A percentile compares a stretch with the other conserved stretches of the same genome.
Evolutionary conservation across 73 alveolate genomes (phyloP).

Genomic region (Tetrahymena borealis): DNA sequence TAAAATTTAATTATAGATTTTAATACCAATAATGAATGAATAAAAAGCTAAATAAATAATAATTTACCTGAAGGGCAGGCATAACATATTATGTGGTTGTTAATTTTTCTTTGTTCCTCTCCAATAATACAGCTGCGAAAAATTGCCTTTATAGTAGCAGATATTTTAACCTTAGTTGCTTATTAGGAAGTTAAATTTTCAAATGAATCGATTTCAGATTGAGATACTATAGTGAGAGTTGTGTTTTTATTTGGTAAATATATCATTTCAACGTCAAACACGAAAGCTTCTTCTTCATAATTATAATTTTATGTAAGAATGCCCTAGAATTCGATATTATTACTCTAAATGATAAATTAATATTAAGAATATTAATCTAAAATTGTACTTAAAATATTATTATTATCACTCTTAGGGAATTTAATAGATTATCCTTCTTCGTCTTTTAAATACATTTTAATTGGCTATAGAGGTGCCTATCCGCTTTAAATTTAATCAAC

Average conservation of each 20-base stretch:
- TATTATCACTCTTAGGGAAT: neutral
- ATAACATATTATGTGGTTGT: neutral
- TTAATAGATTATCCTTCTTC: neutral
- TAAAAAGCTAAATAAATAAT: neutral
- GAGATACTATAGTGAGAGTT: neutral
- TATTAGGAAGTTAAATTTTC: neutral
- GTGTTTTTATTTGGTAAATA: neutral
- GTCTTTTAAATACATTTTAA: neutral
- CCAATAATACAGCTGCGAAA: neutral
- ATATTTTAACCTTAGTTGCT: neutral
- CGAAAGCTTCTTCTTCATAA: neutral
- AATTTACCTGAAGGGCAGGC: neutral
- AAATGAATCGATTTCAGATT: neutral
- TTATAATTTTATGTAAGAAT: neutral
- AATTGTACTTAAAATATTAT: neutral
- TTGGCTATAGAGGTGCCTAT: neutral
- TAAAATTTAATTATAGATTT: neutral
- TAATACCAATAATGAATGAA: too few relatives aligned
- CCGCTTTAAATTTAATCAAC: neutral
- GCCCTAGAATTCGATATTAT: neutral
- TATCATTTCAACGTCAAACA: neutral
- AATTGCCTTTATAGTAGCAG: neutral
- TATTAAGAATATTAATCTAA: neutral
- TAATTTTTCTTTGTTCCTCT: neutral
- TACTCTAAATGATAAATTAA: neutral